A percentile compares a stretch with the other conserved stretches of the same genome.
These are phyloP conservation scores for Nosema muscidifuracis DNA, from an alignment of 371 early-diverging fungal genomes.

Conservation along the genomic window DNA sequence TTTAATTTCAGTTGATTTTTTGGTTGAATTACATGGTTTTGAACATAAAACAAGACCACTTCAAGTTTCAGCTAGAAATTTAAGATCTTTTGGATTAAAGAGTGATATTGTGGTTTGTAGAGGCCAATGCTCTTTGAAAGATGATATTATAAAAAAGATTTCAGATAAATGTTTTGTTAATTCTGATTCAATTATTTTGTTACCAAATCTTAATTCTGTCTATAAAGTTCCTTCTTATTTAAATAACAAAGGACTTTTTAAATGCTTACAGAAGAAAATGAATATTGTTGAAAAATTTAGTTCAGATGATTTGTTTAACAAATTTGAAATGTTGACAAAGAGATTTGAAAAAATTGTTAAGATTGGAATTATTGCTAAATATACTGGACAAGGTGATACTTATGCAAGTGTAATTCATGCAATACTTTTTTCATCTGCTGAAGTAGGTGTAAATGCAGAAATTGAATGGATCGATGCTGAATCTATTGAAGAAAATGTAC, in stretches of 20 bases:
- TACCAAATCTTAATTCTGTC: constrained; percentile 83
- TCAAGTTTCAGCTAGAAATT: constrained; percentile 82
- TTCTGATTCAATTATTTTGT: constrained; percentile 76
- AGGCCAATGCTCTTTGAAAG: constrained; percentile 71
- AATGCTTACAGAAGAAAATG: constrained; percentile 66
- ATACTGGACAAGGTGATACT: constrained; percentile 81
- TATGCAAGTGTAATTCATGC: constrained; percentile 91
- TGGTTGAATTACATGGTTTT: constrained; percentile 85
- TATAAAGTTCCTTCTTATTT: constrained; percentile 88
- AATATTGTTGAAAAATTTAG: background rate
- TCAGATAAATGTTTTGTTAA: constrained; percentile 93
- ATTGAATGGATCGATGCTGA: constrained; percentile 79
- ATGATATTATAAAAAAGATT: constrained; percentile 76
- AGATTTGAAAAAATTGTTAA: constrained; percentile 64
- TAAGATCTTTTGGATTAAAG: constrained; percentile 83
- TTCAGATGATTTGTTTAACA: background rate
- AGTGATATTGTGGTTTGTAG: constrained; percentile 94
- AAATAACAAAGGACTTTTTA: constrained; percentile 72
- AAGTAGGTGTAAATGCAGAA: constrained; percentile 68
- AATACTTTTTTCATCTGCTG: constrained; percentile 74
- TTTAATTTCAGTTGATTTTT: constrained; percentile 86
- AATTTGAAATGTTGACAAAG: background rate
- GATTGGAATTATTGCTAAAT: constrained; percentile 90
- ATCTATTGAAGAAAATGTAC: constrained; percentile 68
- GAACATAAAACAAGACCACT: constrained; percentile 99